Evolutionary conservation across 306 rosid species (phyloP).

Genomic region (Purshia tridentata): DNA sequence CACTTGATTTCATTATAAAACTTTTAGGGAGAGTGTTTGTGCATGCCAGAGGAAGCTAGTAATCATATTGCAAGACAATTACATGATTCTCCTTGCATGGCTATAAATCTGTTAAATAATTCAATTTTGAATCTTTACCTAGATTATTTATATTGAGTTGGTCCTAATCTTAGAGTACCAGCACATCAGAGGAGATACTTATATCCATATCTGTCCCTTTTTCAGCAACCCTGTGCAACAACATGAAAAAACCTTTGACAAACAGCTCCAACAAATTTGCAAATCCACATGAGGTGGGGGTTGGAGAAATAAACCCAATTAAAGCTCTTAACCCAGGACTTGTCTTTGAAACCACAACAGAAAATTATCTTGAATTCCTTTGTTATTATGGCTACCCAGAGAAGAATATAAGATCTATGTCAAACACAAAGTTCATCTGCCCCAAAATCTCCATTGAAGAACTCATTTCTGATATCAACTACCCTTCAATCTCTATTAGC

Average conservation of each 20-base stretch:
- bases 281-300: slow-evolving; percentile 81
- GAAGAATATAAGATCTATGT: slow-evolving; percentile 56
- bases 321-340: slow-evolving; percentile 84
- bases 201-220: slow-evolving; percentile 19
- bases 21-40: not conserved
- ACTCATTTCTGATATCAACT: slow-evolving; percentile 72
- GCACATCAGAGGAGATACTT: slow-evolving; percentile 4
- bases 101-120: not conserved
- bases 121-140: not conserved
- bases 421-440: slow-evolving; percentile 59
- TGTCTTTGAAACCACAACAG: slow-evolving; percentile 54
- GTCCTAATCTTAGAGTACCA: not conserved
- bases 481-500: slow-evolving; percentile 80
- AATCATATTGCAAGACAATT: not conserved
- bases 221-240: slow-evolving; percentile 67
- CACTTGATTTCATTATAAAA: not conserved
- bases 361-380: slow-evolving; percentile 70
- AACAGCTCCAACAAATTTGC: slow-evolving; percentile 58
- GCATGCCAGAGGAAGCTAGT: not conserved
- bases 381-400: slow-evolving; percentile 70
- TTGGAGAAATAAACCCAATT: slow-evolving; percentile 76
- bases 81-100: not conserved
- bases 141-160: not conserved
- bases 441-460: slow-evolving; percentile 58
- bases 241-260: slow-evolving; percentile 65